phyloP scores from a whole-genome alignment of 192 early-diverging fungal genomes.

The Coemansia sp. region DNA sequence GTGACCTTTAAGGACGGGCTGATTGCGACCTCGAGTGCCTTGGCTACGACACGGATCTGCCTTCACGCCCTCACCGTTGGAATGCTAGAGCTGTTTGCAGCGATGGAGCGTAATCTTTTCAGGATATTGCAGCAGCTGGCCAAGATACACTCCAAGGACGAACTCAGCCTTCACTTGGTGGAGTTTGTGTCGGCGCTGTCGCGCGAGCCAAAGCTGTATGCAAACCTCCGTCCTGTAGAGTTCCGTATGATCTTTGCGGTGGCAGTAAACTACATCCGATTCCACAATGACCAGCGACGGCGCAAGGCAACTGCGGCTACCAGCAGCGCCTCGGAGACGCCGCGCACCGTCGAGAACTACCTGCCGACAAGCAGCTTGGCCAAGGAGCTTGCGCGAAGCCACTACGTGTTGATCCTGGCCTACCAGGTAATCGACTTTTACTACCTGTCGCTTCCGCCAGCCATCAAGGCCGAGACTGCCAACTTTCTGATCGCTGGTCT shows the following conservation, averaged over 20 bases:
- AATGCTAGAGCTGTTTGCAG: slow-evolving; percentile 76
- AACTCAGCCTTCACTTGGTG: slow-evolving; percentile 80
- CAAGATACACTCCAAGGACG: slow-evolving; percentile 74
- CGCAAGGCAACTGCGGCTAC: slow-evolving; percentile 16
- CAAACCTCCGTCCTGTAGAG: slow-evolving; percentile 75
- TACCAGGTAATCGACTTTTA: slow-evolving; percentile 89
- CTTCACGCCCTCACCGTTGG: slow-evolving; percentile 77
- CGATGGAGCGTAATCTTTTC: slow-evolving; percentile 70
- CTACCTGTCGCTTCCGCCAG: slow-evolving; percentile 77
- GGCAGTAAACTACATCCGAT: slow-evolving; percentile 79
- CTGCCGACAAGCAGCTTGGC: slow-evolving; percentile 3
- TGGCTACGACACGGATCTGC: slow-evolving; percentile 70
- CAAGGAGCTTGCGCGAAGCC: slow-evolving; percentile 55
- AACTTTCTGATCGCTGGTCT: slow-evolving; percentile 76
- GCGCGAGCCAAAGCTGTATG: slow-evolving; percentile 69
- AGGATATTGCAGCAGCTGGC: slow-evolving; percentile 71
- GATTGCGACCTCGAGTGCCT: slow-evolving; percentile 53
- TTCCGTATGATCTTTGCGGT: slow-evolving; percentile 89
- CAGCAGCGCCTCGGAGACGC: not conserved
- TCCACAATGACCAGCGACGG: slow-evolving; percentile 45
- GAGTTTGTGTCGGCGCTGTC: slow-evolving; percentile 91
- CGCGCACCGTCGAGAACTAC: not conserved
- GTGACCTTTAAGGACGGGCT: slow-evolving; percentile 72
- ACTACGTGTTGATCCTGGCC: slow-evolving; percentile 87
- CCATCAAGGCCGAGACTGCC: slow-evolving; percentile 74